Base-by-base conservation (phyloP, 768 basidiomycete species). In the Trametes coccinea region DNA sequence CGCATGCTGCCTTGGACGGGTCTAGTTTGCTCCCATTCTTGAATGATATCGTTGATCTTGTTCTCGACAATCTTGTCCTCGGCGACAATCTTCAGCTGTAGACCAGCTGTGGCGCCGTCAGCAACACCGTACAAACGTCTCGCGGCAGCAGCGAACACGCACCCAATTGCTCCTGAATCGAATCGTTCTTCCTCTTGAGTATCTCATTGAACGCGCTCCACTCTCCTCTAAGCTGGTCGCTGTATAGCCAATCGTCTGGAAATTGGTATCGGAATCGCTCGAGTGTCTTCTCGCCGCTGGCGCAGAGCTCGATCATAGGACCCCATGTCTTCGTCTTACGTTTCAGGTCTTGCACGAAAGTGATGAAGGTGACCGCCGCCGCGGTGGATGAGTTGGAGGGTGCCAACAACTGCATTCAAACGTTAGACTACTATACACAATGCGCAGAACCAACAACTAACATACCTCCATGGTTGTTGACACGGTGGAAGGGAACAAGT, bases 121-220 rank as follows among this genome's bases (percentile, higher is more conserved):
- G 44, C 11, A 30, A 30, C 43, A 43, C 3, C 41, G 5, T 4
- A 4, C 41, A n/a, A 8, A 16, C 41, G n/a, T 16, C 41, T 4
- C n/a, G 5, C 41, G 8, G 41, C 39, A 43, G 41, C 41, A 43
- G 41, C 14, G 5, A n/a, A 11, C 9, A 56, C 84, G 60, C 74
- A 95, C 95, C 92, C 46, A 98, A 84, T 73, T 99, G 97, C 76
- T 98, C 95, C 78, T 98, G 94, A 69, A 99, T 99, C 30, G 93
- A 92, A 71, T 95, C 95, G 67, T 95, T 96, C 86, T 98, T 98
- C 69, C 97, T 82, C 80, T 94, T 94, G 73, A 99, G 79, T 60
- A 98, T 98, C 77, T 98, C 96, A 66, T 95, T 93, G 78, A 95
- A 98, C 31, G 96, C 95, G 71, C 92, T 92, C 97, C 97, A 99